Percentiles rank a stretch among this genome's conserved stretches.
phyloP scores from a whole-genome alignment of 257 asterid genomes.

The Salvia hispanica region DNA sequence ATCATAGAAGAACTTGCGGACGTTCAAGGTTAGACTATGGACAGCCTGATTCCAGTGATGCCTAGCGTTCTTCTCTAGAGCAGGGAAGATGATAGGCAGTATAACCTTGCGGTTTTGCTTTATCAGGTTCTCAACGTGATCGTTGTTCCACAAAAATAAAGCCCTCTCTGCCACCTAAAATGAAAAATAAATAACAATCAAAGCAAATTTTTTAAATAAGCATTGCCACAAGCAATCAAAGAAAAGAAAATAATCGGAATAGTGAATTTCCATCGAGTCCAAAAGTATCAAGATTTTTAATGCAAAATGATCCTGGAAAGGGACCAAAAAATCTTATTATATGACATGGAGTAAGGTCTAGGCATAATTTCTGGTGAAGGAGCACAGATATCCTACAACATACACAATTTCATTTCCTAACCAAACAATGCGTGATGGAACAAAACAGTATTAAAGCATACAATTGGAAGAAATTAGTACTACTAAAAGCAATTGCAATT shows the following conservation, averaged over 20 bases:
- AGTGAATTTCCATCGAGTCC: neutral
- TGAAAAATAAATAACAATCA: neutral
- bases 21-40: constrained; percentile 65
- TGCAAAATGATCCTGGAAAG: neutral
- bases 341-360: neutral
- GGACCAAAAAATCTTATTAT: neutral
- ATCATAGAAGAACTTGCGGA: constrained; percentile 74
- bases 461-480: neutral
- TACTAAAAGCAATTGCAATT: neutral
- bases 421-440: neutral
- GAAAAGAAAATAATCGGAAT: neutral
- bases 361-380: neutral
- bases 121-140: constrained; percentile 71
- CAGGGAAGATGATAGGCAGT: constrained; percentile 79
- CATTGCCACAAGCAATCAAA: neutral
- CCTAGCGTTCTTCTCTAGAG: constrained; percentile 69
- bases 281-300: neutral
- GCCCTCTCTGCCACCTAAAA: constrained; percentile 84
- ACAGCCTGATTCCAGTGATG: constrained; percentile 89
- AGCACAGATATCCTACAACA: neutral
- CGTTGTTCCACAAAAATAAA: constrained; percentile 78
- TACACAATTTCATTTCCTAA: neutral
- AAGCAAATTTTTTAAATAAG: neutral
- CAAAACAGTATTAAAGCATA: neutral
- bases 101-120: constrained; percentile 71